These are phyloP conservation scores for Bombardia bombarda DNA, from an alignment of 495 filamentous ascomycete species.

Conservation along the genomic window DNA sequence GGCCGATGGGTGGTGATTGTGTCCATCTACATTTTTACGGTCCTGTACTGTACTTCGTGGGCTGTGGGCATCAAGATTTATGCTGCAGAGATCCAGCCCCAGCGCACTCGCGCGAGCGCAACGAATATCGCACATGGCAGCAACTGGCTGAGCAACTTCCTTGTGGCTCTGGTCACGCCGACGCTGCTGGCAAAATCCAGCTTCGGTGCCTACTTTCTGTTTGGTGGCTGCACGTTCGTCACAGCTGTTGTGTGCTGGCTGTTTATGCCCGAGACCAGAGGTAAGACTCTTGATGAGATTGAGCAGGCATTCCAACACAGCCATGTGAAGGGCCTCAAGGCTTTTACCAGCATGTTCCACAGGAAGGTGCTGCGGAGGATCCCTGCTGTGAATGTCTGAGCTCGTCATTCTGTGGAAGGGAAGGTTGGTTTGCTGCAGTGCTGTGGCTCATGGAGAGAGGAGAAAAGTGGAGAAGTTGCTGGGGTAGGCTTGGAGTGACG, in stretches of 20 bases:
- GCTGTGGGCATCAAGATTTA: slow-evolving; percentile 47
- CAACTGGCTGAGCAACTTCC: slow-evolving; percentile 51
- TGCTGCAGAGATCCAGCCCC: slow-evolving; percentile 48
- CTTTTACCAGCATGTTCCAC: too few species aligned
- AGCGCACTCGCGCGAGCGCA: slow-evolving; percentile 43
- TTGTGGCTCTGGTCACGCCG: slow-evolving; percentile 58
- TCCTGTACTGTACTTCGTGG: slow-evolving; percentile 38
- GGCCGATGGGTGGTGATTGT: slow-evolving; percentile 51
- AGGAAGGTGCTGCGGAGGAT: too few species aligned
- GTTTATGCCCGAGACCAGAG: slow-evolving; percentile 57
- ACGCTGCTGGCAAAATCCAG: slow-evolving; percentile 48
- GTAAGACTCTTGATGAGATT: slow-evolving; percentile 50
- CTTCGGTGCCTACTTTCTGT: slow-evolving; percentile 56
- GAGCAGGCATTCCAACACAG: slow-evolving; percentile 19
- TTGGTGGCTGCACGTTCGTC: slow-evolving; percentile 39
- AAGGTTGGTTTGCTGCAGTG: too few species aligned
- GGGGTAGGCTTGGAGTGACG: too few species aligned
- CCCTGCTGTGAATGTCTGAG: too few species aligned
- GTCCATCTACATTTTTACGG: slow-evolving; percentile 37
- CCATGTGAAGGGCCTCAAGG: neutral
- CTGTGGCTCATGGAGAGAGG: too few species aligned
- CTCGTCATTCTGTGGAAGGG: too few species aligned
- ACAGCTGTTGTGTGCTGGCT: slow-evolving; percentile 44
- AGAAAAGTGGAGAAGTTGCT: too few species aligned
- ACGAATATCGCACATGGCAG: slow-evolving; percentile 41